These are phyloP conservation scores for Sordariomycetes sp. DNA, from an alignment of 2,329 filamentous ascomycete genomes.

Conservation along the genomic window DNA sequence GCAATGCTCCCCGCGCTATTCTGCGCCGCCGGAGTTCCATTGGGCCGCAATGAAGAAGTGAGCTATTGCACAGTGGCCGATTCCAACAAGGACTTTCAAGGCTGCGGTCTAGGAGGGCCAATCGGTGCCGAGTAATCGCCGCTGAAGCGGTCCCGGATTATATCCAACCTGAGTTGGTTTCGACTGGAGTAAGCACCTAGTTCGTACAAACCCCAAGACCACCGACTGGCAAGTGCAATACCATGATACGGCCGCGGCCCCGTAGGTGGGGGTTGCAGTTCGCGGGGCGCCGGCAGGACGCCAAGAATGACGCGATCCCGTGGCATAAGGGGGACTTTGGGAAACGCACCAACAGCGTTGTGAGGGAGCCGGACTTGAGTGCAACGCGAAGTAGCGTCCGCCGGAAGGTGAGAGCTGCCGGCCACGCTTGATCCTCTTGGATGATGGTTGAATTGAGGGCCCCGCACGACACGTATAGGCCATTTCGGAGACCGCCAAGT, in stretches of 20 bases:
- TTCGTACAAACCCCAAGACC: not conserved
- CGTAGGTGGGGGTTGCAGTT: not conserved
- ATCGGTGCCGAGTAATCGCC: not conserved
- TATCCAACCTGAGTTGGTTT: not conserved
- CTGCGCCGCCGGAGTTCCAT: not conserved
- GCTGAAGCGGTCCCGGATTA: not conserved
- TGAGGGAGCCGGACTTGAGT: not conserved
- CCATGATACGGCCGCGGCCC: not conserved
- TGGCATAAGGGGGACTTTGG: not conserved
- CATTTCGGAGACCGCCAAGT: not conserved
- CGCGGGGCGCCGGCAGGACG: not conserved
- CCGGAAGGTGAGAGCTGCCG: not conserved
- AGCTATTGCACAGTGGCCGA: not conserved
- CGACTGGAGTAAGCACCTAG: not conserved
- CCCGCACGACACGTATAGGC: not conserved
- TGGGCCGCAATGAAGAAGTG: not conserved
- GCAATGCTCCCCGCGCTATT: not conserved
- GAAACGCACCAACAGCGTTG: not conserved
- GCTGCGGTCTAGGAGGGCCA: not conserved
- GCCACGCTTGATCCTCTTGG: not conserved
- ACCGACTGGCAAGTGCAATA: not conserved
- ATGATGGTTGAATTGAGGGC: not conserved
- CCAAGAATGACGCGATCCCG: not conserved
- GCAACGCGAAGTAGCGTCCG: not conserved
- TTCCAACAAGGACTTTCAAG: not conserved